Evolutionary conservation across 495 filamentous ascomycete species (phyloP), one percentile per base, ranked within the genome.

Genomic region (Xylaria venustula): DNA sequence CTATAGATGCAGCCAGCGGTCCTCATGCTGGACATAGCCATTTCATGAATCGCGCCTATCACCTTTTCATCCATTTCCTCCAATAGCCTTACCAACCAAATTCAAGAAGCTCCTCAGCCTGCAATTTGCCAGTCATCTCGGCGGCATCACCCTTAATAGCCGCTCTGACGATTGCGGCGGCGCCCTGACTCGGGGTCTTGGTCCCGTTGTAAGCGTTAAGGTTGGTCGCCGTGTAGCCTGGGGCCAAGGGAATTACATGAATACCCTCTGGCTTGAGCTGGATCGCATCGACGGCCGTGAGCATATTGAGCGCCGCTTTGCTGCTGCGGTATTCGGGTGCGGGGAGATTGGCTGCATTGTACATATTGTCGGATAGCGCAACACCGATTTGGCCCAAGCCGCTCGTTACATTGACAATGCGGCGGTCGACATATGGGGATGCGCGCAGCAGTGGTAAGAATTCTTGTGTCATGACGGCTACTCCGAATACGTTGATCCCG

Each of bases 401-500:
- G 19, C 72, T 76, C 2, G 53, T 25, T 1, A 62, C 60, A 41
- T 48, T 48, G 30, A 62, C 53, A 26, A 62, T 58, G 20, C 60
- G 60, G 4, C 53, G 60, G 26, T 48, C 42, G 11, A 40, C 36
- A 41, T 54, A 62, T 8, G 32, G 40, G 9, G 48, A 61, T 22
- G 48, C 32, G n/a, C 67, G 66, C 0, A 80, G 66, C 3, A 81
- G 64, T 7, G 77, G 79, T 7, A 72, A 56, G 53, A 78, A 73
- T 4, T 71, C 66, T 2, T 80, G 75, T 12, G 71, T 79, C 20
- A 71, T 62, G 23, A 64, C 60, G 0, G 70, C 70, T 2, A 67
- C 65, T 15, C 75, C 77, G 40, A 73, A 64, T 9, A 79, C 69
- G 48, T 80, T 80, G 17, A 70, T 66, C 1, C 75, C 67, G 40